Evolutionary conservation across 2,329 filamentous ascomycete species (phyloP), one percentile per base, ranked within the genome.

Genomic region (Aspergillus niger): DNA sequence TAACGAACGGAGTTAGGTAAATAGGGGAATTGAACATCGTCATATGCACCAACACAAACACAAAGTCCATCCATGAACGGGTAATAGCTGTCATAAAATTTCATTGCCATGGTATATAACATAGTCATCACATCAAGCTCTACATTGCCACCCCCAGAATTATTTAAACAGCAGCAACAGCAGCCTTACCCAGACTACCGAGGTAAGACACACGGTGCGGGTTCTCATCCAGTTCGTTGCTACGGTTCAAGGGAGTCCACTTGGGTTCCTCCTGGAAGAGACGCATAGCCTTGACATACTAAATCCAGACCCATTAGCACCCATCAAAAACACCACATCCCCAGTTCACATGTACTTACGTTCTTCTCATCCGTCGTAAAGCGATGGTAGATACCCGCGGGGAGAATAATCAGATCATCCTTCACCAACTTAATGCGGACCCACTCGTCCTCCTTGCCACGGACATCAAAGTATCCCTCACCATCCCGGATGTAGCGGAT

Each of bases 251-350:
- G 13, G 95, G 91, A 38, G 92, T 98, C 95, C 95, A 99, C 80
- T 98, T 97, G 36, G 95, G 95, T 79, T 98, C 93, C 66, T 98
- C 95, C 81, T 98, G 93, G 85, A 98, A 99, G 55, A 99, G 83
- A 59, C 95, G 86, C 91, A 98, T 94, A 13, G 95, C 95, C 74
- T 96, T 91, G 67, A 97, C 91, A 73, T 94, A 97, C 93, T 97
- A 68, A 51, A 56, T n/a, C 13, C 52, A 52, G 5, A 20, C 47
- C 20, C 50, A 13, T 58, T 47, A 55, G 36, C 15, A 28, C 24
- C 20, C 20, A 20, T 20, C 20, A 20, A 20, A 20, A 20, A 20
- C 20, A 20, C 20, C 20, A 20, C 20, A 20, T 20, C 20, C 20
- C 20, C 20, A 20, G 20, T 20, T 2, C 20, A 20, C 20, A 20